These are phyloP conservation scores for Cyberlindnera americana DNA, from an alignment of 805 yeast species.

Conservation along the genomic window DNA sequence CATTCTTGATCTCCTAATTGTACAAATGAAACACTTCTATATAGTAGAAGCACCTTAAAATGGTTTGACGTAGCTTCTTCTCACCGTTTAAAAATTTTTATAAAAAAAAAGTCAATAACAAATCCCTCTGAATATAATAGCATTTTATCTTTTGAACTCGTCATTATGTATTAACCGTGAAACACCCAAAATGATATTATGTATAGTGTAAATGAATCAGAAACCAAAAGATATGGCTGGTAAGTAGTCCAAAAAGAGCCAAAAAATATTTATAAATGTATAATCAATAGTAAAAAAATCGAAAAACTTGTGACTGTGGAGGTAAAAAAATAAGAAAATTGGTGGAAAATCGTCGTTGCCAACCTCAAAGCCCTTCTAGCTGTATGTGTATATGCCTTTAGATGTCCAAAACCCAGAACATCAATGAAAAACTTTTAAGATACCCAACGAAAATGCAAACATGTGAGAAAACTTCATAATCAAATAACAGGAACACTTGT, in stretches of 20 bases:
- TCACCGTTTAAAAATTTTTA: conserved; percentile 13
- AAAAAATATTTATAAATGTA: neutral
- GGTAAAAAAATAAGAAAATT: conserved; percentile 1
- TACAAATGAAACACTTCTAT: conserved; percentile 13
- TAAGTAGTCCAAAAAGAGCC: too few relatives aligned
- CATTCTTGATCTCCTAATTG: conserved; percentile 5
- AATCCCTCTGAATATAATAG: neutral
- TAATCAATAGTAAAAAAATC: neutral
- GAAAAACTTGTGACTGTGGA: neutral
- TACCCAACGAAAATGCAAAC: conserved; percentile 15
- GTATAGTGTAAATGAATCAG: neutral
- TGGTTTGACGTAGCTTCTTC: conserved; percentile 14
- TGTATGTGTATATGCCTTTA: conserved; percentile 10
- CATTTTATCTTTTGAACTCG: too few relatives aligned
- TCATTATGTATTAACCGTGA: conserved; percentile 6
- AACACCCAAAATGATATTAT: conserved; percentile 7
- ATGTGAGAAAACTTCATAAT: conserved; percentile 16
- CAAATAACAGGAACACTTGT: conserved; percentile 11
- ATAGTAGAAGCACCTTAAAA: conserved; percentile 12
- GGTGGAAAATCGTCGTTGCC: conserved; percentile 9
- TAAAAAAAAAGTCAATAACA: conserved; percentile 3
- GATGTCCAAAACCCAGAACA: conserved; percentile 6
- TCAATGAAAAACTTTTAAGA: conserved; percentile 14
- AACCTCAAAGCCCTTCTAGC: conserved; percentile 11
- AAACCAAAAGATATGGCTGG: conserved; percentile 1